Evolutionary conservation across 305 asterid genomes (phyloP).

Genomic region (Stenogyne calaminthoides): DNA sequence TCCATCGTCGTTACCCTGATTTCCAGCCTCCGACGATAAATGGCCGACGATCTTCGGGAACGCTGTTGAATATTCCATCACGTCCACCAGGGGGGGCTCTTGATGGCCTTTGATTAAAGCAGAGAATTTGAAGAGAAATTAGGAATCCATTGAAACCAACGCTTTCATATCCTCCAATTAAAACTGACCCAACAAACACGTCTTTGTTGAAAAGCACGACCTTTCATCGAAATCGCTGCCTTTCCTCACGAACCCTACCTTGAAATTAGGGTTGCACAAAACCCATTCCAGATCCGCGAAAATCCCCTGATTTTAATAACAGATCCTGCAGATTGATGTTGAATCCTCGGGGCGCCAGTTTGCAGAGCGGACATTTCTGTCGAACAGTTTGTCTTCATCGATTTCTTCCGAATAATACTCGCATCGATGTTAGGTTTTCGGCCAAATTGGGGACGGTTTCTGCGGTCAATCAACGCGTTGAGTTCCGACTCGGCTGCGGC

Average conservation of each 20-base stretch:
- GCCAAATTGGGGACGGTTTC: slow-evolving; percentile 43
- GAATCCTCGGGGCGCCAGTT: slow-evolving; percentile 48
- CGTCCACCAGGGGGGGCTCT: slow-evolving; percentile 80
- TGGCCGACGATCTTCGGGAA: slow-evolving; percentile 40
- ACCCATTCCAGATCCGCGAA: slow-evolving; percentile 49
- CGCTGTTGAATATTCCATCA: slow-evolving; percentile 55
- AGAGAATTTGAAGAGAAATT: slow-evolving; percentile 48
- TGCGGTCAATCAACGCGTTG: slow-evolving; percentile 60
- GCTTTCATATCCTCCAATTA: slow-evolving; percentile 53
- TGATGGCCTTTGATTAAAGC: slow-evolving; percentile 61
- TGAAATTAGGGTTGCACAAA: slow-evolving; percentile 36
- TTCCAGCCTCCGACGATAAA: slow-evolving; percentile 35
- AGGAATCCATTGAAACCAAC: slow-evolving; percentile 53
- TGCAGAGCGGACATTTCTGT: slow-evolving; percentile 41
- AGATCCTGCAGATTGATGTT: slow-evolving; percentile 53
- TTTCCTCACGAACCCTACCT: slow-evolving; percentile 52
- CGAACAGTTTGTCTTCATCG: slow-evolving; percentile 44
- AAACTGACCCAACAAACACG: slow-evolving; percentile 68
- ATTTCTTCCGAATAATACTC: neutral
- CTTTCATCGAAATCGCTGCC: slow-evolving; percentile 54
- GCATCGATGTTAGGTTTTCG: slow-evolving; percentile 25
- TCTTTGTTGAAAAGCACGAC: slow-evolving; percentile 76
- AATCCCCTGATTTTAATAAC: slow-evolving; percentile 51
- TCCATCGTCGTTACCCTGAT: slow-evolving; percentile 42
- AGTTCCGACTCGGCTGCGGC: slow-evolving; percentile 59